A percentile compares a stretch with the other conserved stretches of the same genome.
Evolutionary conservation across 2,329 filamentous ascomycete genomes (phyloP).

Genomic region (Calonectria pteridis): DNA sequence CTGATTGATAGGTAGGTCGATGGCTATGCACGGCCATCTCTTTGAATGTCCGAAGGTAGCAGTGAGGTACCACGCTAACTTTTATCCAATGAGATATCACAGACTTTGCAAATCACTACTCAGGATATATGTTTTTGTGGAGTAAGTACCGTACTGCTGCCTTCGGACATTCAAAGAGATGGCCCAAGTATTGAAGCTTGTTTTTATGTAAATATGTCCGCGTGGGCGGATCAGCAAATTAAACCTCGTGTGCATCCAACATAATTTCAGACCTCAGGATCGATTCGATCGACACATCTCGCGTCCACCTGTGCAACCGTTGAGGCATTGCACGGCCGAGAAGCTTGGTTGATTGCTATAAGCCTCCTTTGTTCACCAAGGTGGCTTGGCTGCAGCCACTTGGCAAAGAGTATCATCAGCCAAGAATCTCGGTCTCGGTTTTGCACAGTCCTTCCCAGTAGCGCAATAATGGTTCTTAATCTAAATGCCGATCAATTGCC

Average conservation of each 20-base stretch:
- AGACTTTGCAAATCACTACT: too few species aligned
- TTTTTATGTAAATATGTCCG: too few species aligned
- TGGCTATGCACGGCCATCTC: background rate
- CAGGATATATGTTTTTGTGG: too few species aligned
- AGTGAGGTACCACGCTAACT: too few species aligned
- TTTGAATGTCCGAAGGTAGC: too few species aligned
- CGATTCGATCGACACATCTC: background rate
- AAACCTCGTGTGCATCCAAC: too few species aligned
- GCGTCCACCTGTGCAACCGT: background rate
- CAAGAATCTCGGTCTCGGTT: background rate
- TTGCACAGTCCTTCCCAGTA: background rate
- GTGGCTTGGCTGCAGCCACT: background rate
- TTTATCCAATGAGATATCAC: too few species aligned
- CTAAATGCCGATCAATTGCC: background rate
- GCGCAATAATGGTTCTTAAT: background rate
- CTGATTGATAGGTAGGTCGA: background rate
- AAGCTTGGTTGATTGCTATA: background rate
- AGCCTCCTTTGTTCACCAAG: background rate
- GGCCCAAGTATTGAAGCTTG: background rate
- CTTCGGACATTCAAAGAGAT: too few species aligned
- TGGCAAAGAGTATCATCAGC: background rate
- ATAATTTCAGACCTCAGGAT: rapidly evolving
- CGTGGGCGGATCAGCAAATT: too few species aligned
- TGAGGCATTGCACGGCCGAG: background rate
- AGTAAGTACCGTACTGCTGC: too few species aligned